phyloP scores from a whole-genome alignment of 805 yeast species.

The Grigorovia yakushimaensis region DNA sequence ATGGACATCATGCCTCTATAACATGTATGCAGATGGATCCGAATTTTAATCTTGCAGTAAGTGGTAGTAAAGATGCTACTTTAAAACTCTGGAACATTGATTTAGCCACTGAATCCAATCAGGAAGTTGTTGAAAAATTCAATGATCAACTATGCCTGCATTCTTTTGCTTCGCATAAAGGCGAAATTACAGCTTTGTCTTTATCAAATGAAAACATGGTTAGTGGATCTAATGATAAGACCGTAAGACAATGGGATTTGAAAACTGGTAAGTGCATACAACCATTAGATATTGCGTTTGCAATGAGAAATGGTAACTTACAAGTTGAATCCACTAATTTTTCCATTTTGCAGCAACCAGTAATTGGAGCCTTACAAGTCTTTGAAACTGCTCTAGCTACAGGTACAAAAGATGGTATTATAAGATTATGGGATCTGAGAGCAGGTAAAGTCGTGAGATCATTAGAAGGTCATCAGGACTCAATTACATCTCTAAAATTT shows the following conservation, averaged over 20 bases:
- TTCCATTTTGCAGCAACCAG: slow-evolving; percentile 24
- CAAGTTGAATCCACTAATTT: slow-evolving; percentile 4
- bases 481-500: slow-evolving; percentile 58
- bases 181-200: slow-evolving; percentile 53
- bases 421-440: slow-evolving; percentile 68
- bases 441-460: slow-evolving; percentile 56
- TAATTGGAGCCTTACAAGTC: slow-evolving; percentile 59
- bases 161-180: slow-evolving; percentile 55
- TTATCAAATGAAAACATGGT: slow-evolving; percentile 43
- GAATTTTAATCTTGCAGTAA: slow-evolving; percentile 27
- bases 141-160: slow-evolving; percentile 32
- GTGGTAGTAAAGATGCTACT: slow-evolving; percentile 58
- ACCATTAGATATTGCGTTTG: slow-evolving; percentile 46
- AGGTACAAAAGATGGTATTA: slow-evolving; percentile 67
- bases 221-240: slow-evolving; percentile 60
- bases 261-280: slow-evolving; percentile 56
- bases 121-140: slow-evolving; percentile 13
- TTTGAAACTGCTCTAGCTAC: slow-evolving; percentile 69
- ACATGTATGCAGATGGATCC: slow-evolving; percentile 51
- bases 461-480: slow-evolving; percentile 56
- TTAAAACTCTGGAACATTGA: slow-evolving; percentile 51
- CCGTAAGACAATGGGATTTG: slow-evolving; percentile 70
- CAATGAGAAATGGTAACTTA: slow-evolving; percentile 10
- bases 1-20: slow-evolving; percentile 58
- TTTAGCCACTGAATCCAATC: slow-evolving; percentile 19